Conservation (phyloP, 2,329 filamentous ascomycete genomes). For the Paraphoma sp. region DNA sequence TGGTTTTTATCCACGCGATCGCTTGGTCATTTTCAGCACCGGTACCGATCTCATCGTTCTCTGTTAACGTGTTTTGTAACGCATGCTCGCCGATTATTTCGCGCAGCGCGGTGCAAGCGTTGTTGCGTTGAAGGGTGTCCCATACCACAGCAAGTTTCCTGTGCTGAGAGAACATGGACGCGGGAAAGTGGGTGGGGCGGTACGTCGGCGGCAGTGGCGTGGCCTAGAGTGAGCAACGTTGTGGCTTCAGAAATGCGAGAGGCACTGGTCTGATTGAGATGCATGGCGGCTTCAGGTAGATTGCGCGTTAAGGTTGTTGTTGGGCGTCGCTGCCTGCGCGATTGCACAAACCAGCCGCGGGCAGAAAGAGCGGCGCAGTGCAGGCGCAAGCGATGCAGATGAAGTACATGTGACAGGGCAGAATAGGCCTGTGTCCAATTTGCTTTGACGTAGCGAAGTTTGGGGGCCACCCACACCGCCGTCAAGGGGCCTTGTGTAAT, state of each 20-base stretch:
- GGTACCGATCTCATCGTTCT: slow-evolving; percentile 27
- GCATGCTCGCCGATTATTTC: slow-evolving; percentile 48
- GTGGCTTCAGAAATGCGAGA: slow-evolving; percentile 21
- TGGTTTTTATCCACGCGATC: slow-evolving; percentile 46
- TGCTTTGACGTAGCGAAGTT: too few species aligned
- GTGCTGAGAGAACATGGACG: slow-evolving; percentile 34
- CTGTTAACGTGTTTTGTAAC: slow-evolving; percentile 29
- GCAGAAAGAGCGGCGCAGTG: slow-evolving; percentile 7
- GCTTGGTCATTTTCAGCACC: slow-evolving; percentile 33
- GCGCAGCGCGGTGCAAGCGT: slow-evolving; percentile 42
- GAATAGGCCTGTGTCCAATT: not conserved
- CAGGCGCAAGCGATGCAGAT: not conserved
- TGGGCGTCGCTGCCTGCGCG: slow-evolving; percentile 15
- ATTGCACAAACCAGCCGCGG: slow-evolving; percentile 2
- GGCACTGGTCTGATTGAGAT: slow-evolving; percentile 14
- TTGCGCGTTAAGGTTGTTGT: not conserved
- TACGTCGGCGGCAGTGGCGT: slow-evolving; percentile 12
- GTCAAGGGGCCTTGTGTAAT: too few species aligned
- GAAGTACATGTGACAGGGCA: not conserved
- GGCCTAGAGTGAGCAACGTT: slow-evolving; percentile 7
- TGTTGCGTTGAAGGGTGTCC: slow-evolving; percentile 42
- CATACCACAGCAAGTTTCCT: slow-evolving; percentile 44
- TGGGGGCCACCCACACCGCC: too few species aligned
- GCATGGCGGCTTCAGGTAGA: slow-evolving; percentile 23
- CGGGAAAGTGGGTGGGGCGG: slow-evolving; percentile 17